Evolutionary conservation across 768 basidiomycete genomes (phyloP), one percentile per base, ranked within the genome.

Genomic region (Kwoniella botswanensis): DNA sequence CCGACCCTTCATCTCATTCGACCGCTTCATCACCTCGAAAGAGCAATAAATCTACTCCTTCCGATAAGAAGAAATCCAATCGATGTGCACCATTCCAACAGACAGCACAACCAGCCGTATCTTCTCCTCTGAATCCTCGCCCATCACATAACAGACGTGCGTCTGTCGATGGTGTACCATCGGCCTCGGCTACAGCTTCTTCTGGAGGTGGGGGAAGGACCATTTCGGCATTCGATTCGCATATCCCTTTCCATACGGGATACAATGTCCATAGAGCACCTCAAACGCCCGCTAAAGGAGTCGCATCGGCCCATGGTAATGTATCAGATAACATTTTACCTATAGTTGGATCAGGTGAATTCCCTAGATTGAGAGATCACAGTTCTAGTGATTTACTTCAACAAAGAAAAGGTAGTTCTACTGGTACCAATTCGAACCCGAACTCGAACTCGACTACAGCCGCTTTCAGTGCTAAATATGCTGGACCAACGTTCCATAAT

Each of bases 401-500:
- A 60, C 29, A 12, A 43, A 17, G 50, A 7, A 42, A 67, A 58
- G 29, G 52, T 13, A 53, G 50, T 55, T n/a, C n/a, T 1, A 53
- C 61, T 4, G 21, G 15, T 18, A 60, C 18, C 17, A 43, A 15
- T 44, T 15, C 41, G 13, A 21, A 21, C 18, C 18, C 35, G 17
- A 17, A 24, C 43, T 15, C 41, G 17, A 24, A 13, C 10, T 42
- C 18, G 5, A 26, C 43, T 4, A n/a, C 22, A 21, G 59, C 46
- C 11, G 44, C 24, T 64, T 46, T 57, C 17, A 63, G 63, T 2
- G 43, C 63, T 21, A 74, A 72, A 63, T 81, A 81, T 56, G 79
- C 79, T 17, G 77, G 77, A 9, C 77, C 79, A 57, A 76, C 74
- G 0, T 79, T 79, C 60, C 79, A 81, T 57, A 79, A 79, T 64